Percentiles rank a stretch among this genome's conserved stretches.
These are phyloP conservation scores for Paramecium pentaurelia DNA, from an alignment of 73 alveolate genomes.

Conservation along the genomic window DNA sequence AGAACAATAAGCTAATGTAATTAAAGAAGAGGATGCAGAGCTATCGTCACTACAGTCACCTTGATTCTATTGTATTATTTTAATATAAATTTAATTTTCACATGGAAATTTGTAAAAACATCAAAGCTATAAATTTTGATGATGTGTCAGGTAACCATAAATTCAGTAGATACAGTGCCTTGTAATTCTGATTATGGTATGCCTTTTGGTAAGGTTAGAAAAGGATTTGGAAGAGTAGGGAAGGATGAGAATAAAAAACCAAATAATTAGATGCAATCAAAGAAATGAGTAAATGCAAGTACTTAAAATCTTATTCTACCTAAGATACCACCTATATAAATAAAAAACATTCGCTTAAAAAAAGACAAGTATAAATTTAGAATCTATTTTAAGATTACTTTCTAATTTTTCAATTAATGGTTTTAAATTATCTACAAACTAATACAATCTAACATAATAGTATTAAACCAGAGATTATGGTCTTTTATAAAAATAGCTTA, in stretches of 20 bases:
- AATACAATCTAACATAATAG: conserved; percentile 89
- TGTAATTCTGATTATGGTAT: not conserved
- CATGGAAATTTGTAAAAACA: not conserved
- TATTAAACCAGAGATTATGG: conserved; percentile 93
- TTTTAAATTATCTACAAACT: conserved; percentile 83
- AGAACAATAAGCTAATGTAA: not conserved
- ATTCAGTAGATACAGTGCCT: not conserved
- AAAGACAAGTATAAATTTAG: conserved; percentile 47
- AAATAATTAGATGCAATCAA: conserved; percentile 75
- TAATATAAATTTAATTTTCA: not conserved
- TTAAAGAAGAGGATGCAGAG: conserved; percentile 19
- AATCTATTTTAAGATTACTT: conserved; percentile 59
- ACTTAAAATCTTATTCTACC: not conserved
- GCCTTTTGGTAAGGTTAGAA: conserved; percentile 62
- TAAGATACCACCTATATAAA: conserved; percentile 70
- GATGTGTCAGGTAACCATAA: not conserved
- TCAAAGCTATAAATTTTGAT: not conserved
- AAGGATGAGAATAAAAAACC: conserved; percentile 34
- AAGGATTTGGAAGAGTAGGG: conserved; percentile 66
- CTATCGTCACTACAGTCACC: not conserved
- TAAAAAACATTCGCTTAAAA: conserved; percentile 58
- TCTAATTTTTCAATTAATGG: conserved; percentile 68
- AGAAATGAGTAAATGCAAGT: conserved; percentile 75
- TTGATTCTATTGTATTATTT: conserved; percentile 18
- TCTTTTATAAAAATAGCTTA: conserved; percentile 69